Evolutionary conservation across 176 grass and related monocot genomes (phyloP), one percentile per base, ranked within the genome.

Genomic region (Chrysopogon serrulatus): DNA sequence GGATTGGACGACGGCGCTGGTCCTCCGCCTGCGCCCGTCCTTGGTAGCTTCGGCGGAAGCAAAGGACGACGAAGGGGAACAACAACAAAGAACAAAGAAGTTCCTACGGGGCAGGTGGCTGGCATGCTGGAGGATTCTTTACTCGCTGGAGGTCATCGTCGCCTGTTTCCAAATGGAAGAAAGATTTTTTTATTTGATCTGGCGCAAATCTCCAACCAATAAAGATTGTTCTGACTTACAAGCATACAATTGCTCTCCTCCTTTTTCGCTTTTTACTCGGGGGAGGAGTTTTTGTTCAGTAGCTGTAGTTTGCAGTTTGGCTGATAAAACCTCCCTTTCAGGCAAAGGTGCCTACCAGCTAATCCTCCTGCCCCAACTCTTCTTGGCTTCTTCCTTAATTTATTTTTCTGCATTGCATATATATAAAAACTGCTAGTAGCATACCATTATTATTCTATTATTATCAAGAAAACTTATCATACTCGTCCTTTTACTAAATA

Each of bases 191-290:
- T 56, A 72, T 59, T 59, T 65, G 12, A 16, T 33, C 32, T 2
- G 61, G 60, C 74, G 74, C 80, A 79, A 74, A 83, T 87, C 80
- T 87, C 84, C 40, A 77, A 63, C 61, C 62, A 66, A 74, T 34
- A 68, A 82, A 86, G 74, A 28, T 82, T 67, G 57, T 48, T 59
- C 24, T 56, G 79, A 56, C 44, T 77, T 36, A 24, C 5, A 76
- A 78, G 73, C 88, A 82, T 44, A 54, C 79, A 53, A 82, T 77
- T 81, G 51, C 40, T 72, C 40, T 62, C 48, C 65, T 34, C 45
- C 45, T 68, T 79, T 33, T 39, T 31, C 24, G 26, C 7, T 27
- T 76, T 76, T 59, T 14, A n/a, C 1, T 26, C 5, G 5, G 2
- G 10, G 27, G 2, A 67, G 68, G 18, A 71, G 26, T 32, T 32